Percentiles rank a stretch among this genome's conserved stretches.
These are phyloP conservation scores for Kernera saxatilis DNA, from an alignment of 345 rosid genomes.

Conservation along the genomic window DNA sequence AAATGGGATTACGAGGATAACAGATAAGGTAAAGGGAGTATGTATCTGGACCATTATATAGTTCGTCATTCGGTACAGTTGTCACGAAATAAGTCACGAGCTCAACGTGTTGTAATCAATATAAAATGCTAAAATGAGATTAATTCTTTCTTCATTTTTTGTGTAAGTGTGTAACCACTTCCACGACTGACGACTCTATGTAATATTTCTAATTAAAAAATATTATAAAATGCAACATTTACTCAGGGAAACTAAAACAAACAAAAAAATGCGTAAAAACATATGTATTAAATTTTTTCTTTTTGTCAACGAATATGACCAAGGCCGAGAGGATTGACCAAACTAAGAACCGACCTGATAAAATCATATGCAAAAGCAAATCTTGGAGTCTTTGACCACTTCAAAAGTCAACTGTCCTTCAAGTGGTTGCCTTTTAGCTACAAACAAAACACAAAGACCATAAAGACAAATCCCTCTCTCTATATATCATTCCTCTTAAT, in stretches of 20 bases:
- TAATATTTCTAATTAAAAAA: not conserved
- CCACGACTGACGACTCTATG: constrained; percentile 12
- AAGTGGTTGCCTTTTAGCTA: constrained; percentile 22
- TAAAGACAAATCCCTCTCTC: not conserved
- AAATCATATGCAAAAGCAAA: constrained; percentile 12
- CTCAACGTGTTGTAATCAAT: constrained; percentile 9
- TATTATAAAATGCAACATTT: not conserved
- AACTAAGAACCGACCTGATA: constrained; percentile 23
- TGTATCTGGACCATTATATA: constrained; percentile 5
- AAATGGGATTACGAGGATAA: not conserved
- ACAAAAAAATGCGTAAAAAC: not conserved
- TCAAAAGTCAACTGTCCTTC: constrained; percentile 30
- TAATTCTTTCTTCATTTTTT: not conserved
- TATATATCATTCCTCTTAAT: constrained; percentile 10
- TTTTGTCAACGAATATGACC: too few relatives aligned
- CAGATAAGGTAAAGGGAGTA: not conserved
- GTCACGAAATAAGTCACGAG: not conserved
- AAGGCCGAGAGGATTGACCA: constrained; percentile 65
- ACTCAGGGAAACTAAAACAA: not conserved
- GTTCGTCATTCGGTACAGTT: not conserved
- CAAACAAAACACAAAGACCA: constrained; percentile 23
- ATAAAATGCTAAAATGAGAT: not conserved
- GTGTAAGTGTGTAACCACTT: constrained; percentile 8
- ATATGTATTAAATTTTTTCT: not conserved
- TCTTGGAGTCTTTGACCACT: constrained; percentile 16